These are phyloP conservation scores for Solanum lycopersicoides DNA, from an alignment of 257 asterid species.

Conservation along the genomic window DNA sequence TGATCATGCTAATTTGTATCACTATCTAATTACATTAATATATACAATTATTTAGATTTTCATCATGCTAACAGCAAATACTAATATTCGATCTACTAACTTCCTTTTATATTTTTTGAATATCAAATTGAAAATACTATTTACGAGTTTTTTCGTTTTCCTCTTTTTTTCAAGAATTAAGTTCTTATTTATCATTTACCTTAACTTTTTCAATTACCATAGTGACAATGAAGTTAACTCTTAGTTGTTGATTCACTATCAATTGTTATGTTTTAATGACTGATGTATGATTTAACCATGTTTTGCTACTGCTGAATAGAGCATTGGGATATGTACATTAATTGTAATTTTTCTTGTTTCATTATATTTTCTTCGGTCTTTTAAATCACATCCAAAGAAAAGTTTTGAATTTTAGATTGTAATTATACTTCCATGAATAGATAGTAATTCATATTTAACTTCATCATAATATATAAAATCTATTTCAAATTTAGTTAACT, in stretches of 20 bases:
- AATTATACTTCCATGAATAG: neutral
- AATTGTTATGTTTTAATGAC: too few species aligned
- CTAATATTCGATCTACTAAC: neutral
- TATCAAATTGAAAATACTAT: neutral
- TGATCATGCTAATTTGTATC: too few species aligned
- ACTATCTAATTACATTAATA: too few species aligned
- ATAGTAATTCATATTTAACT: neutral
- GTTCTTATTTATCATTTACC: neutral
- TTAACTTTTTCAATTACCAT: too few species aligned
- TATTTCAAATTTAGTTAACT: neutral
- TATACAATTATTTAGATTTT: too few species aligned
- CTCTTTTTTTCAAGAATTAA: neutral
- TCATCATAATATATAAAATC: neutral
- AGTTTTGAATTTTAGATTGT: neutral
- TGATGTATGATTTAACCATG: neutral
- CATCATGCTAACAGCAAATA: neutral
- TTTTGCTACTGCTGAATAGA: neutral
- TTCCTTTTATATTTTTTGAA: neutral
- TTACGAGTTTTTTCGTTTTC: neutral
- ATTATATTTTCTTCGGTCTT: neutral
- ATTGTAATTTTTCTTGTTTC: neutral
- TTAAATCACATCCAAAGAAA: neutral
- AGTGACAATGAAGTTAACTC: too few species aligned
- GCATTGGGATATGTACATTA: neutral
- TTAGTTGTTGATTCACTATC: neutral